These are phyloP conservation scores for Hevea brasiliensis DNA, from an alignment of 345 rosid species.

Conservation along the genomic window DNA sequence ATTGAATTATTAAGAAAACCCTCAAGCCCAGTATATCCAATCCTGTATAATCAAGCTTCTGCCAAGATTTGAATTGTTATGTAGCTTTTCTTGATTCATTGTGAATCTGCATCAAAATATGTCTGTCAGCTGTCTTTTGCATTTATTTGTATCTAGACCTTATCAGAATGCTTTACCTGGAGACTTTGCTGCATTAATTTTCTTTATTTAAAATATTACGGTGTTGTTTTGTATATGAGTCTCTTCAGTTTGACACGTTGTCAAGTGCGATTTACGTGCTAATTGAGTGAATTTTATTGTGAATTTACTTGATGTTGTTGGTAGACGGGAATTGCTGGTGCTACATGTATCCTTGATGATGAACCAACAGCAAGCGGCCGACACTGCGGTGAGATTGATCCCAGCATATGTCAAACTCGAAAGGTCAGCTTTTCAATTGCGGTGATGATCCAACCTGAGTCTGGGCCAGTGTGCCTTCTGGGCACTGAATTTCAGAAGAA, in stretches of 20 bases:
- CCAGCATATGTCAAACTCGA: constrained; percentile 68
- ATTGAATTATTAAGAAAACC: not conserved
- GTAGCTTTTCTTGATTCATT: not conserved
- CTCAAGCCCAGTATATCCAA: not conserved
- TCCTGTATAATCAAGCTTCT: not conserved
- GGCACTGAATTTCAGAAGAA: constrained; percentile 96
- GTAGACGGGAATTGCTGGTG: constrained; percentile 85
- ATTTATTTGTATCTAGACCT: not conserved
- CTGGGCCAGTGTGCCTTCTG: constrained; percentile 97
- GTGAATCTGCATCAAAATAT: not conserved
- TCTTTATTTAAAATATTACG: not conserved
- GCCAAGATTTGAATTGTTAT: not conserved
- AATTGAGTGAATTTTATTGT: not conserved
- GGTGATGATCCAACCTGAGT: constrained; percentile 94
- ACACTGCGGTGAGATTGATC: constrained; percentile 81
- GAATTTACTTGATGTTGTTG: constrained; percentile 21
- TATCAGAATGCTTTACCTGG: not conserved
- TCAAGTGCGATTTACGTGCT: not conserved
- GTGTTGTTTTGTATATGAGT: constrained; percentile 12
- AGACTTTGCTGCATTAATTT: not conserved
- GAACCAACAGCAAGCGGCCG: constrained; percentile 90
- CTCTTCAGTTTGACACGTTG: constrained; percentile 6
- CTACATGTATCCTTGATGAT: constrained; percentile 93
- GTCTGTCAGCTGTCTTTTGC: not conserved
- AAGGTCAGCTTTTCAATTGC: constrained; percentile 90